Evolutionary conservation across 2,329 filamentous ascomycete species (phyloP).

Genomic region (Trichoderma asperellum): DNA sequence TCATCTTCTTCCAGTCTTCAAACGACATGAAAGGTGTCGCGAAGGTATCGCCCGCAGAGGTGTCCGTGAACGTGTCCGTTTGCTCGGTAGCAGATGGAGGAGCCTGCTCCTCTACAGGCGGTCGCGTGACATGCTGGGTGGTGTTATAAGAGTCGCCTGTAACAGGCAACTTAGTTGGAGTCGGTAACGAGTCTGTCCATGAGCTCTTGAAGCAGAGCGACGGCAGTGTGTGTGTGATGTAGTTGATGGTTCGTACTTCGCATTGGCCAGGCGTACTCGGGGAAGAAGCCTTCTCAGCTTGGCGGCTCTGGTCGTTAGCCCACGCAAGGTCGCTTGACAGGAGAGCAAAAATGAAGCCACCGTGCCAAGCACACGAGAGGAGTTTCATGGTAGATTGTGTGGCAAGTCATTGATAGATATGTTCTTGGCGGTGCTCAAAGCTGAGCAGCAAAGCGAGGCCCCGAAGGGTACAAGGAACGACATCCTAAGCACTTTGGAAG

Average conservation of each 20-base stretch:
- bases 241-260: conserved; percentile 72
- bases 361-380: conserved; percentile 23
- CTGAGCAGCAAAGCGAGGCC: not conserved
- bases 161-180: conserved; percentile 11
- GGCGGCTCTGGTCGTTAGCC: conserved; percentile 2
- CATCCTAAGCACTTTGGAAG: not conserved
- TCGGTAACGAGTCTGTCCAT: conserved; percentile 48
- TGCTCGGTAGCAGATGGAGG: not conserved
- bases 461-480: not conserved
- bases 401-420: conserved; percentile 17
- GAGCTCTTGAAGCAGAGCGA: conserved; percentile 74
- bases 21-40: conserved; percentile 80
- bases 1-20: conserved; percentile 97
- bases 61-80: conserved; percentile 19
- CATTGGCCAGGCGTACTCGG: conserved; percentile 41
- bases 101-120: conserved; percentile 2
- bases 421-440: not conserved
- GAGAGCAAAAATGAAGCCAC: not conserved
- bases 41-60: conserved; percentile 24
- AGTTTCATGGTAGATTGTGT: conserved; percentile 14
- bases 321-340: conserved; percentile 1
- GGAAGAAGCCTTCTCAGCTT: not conserved
- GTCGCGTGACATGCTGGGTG: conserved; percentile 1
- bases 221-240: conserved; percentile 77
- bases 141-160: not conserved